Evolutionary conservation across 2,329 filamentous ascomycete species (phyloP).

Genomic region (Ophiostoma ulmi): DNA sequence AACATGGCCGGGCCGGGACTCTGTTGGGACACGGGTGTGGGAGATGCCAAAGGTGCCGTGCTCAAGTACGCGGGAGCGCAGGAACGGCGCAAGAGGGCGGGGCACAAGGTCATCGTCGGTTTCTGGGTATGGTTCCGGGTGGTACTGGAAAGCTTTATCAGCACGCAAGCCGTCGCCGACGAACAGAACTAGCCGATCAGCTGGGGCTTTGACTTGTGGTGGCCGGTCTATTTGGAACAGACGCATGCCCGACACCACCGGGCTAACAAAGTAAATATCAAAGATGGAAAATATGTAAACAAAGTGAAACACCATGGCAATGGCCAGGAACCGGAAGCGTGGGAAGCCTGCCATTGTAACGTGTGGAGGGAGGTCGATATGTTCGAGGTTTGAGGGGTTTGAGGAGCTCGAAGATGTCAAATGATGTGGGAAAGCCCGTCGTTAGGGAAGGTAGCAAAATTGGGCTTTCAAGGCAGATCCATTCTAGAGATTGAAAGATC

Average conservation of each 20-base stretch:
- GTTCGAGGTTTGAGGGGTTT: background rate
- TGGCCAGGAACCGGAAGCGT: constrained; percentile 77
- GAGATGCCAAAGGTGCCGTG: constrained; percentile 96
- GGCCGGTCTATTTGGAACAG: constrained; percentile 66
- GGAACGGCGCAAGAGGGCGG: constrained; percentile 80
- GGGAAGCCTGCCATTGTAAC: constrained; percentile 49
- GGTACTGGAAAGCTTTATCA: constrained; percentile 94
- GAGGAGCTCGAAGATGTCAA: background rate
- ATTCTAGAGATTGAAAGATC: background rate
- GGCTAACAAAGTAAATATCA: constrained; percentile 97
- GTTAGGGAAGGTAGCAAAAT: background rate
- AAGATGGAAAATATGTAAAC: constrained; percentile 95
- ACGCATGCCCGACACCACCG: constrained; percentile 92
- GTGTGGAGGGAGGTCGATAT: background rate
- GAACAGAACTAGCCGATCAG: constrained; percentile 84
- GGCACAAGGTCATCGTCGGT: constrained; percentile 61
- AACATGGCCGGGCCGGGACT: constrained; percentile 93
- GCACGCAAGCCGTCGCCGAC: constrained; percentile 93
- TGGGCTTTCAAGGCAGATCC: background rate
- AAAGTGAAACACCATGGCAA: constrained; percentile 87
- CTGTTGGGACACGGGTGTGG: constrained; percentile 92
- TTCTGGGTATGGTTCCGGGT: constrained; percentile 76
- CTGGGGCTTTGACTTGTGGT: constrained; percentile 61
- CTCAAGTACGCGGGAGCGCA: constrained; percentile 80
- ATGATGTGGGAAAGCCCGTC: constrained; percentile 6